Conservation (phyloP, 306 rosid genomes). For the Citrullus amarus region DNA sequence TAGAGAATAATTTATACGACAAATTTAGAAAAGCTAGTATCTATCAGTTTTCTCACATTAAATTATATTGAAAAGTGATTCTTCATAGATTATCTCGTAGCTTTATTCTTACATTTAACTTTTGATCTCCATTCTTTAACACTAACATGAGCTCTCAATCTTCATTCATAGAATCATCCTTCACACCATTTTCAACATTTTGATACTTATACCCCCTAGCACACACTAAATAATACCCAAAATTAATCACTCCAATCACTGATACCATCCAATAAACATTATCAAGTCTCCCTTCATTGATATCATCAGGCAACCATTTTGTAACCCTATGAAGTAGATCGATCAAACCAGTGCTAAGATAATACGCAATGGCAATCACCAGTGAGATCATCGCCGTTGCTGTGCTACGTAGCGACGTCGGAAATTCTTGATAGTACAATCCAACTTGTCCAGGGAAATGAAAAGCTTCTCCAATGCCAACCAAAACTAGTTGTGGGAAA, state of each 20-base stretch:
- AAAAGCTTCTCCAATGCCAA: constrained; percentile 59
- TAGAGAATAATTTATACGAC: too few species aligned
- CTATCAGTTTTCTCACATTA: too few species aligned
- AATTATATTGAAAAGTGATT: too few species aligned
- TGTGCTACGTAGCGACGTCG: constrained; percentile 30
- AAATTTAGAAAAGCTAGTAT: too few species aligned
- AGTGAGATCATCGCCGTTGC: constrained; percentile 46
- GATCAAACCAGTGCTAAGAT: constrained; percentile 29
- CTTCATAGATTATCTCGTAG: neutral
- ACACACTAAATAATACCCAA: constrained; percentile 34
- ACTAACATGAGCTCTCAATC: neutral
- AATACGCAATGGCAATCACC: constrained; percentile 32
- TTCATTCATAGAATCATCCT: neutral
- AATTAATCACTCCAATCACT: constrained; percentile 34
- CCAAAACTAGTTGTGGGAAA: constrained; percentile 38
- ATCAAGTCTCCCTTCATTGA: constrained; percentile 37
- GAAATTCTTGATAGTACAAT: constrained; percentile 57
- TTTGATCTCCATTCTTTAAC: neutral
- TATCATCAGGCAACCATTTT: constrained; percentile 44
- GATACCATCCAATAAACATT: constrained; percentile 45
- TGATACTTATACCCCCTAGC: constrained; percentile 30
- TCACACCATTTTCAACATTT: constrained; percentile 8
- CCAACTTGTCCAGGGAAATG: constrained; percentile 57
- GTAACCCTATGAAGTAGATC: constrained; percentile 30
- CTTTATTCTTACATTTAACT: neutral